Evolutionary conservation across 495 filamentous ascomycete genomes (phyloP).

Genomic region (Penicillium waksmanii): DNA sequence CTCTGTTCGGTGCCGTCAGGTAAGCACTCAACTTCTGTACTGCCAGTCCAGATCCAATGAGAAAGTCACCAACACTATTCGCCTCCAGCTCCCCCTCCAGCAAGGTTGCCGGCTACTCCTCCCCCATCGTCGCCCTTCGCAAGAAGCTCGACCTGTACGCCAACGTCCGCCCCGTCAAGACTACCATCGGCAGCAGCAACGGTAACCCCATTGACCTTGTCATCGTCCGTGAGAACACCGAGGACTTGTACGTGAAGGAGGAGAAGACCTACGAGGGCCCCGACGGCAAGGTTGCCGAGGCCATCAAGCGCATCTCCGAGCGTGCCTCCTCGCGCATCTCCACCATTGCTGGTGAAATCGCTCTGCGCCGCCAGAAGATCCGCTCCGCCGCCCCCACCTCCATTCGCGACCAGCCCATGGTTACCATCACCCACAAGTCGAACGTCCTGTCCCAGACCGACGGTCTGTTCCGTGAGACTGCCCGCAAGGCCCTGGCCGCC

Average conservation of each 20-base stretch:
- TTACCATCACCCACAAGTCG: slow-evolving; percentile 98
- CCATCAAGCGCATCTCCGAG: slow-evolving; percentile 95
- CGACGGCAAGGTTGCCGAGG: slow-evolving; percentile 86
- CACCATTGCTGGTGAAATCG: slow-evolving; percentile 92
- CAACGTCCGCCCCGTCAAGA: slow-evolving; percentile 96
- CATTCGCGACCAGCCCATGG: slow-evolving; percentile 70
- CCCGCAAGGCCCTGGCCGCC: slow-evolving; percentile 68
- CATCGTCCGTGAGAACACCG: slow-evolving; percentile 98
- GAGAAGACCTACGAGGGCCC: slow-evolving; percentile 77
- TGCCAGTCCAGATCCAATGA: neutral
- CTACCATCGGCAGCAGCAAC: slow-evolving; percentile 56
- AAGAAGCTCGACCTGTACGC: slow-evolving; percentile 95
- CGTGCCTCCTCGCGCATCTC: slow-evolving; percentile 81
- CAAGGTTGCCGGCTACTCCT: slow-evolving; percentile 92
- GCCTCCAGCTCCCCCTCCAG: slow-evolving; percentile 71
- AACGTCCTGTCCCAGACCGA: slow-evolving; percentile 97
- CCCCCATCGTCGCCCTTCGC: slow-evolving; percentile 94
- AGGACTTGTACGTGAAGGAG: slow-evolving; percentile 98
- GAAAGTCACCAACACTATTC: slow-evolving; percentile 6
- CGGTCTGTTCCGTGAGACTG: slow-evolving; percentile 87
- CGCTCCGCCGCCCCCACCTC: slow-evolving; percentile 54
- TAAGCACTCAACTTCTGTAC: slow-evolving; percentile 22
- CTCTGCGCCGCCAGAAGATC: slow-evolving; percentile 80
- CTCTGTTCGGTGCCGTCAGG: slow-evolving; percentile 94
- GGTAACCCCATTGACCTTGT: slow-evolving; percentile 85